A percentile compares a stretch with the other conserved stretches of the same genome.
Conservation (phyloP, 148 eudicot species). For the Camellia lanceoleosa region DNA sequence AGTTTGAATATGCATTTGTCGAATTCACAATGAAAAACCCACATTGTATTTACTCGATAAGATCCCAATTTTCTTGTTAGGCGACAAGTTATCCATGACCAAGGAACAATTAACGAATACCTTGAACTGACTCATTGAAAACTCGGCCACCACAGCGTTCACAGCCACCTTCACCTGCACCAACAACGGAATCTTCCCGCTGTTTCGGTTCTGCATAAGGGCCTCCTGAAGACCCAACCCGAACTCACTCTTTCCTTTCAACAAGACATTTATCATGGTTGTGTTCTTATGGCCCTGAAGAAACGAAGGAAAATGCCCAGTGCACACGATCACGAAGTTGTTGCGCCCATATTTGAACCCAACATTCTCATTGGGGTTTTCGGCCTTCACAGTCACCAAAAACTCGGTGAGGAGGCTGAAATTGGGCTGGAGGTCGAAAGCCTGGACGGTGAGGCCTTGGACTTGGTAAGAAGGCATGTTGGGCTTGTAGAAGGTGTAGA, state of each 20-base stretch:
- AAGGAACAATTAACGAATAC: slow-evolving; percentile 32
- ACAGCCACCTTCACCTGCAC: slow-evolving; percentile 36
- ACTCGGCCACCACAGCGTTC: slow-evolving; percentile 19
- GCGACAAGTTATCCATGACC: slow-evolving; percentile 29
- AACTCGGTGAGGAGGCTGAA: slow-evolving; percentile 26
- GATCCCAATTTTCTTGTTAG: slow-evolving; percentile 33
- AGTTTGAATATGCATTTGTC: neutral
- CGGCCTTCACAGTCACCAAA: slow-evolving; percentile 25
- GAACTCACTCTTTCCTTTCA: slow-evolving; percentile 32
- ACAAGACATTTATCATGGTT: slow-evolving; percentile 23
- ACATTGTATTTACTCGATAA: slow-evolving; percentile 19
- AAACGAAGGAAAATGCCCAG: slow-evolving; percentile 43
- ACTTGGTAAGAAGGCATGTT: slow-evolving; percentile 36
- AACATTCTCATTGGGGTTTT: slow-evolving; percentile 40
- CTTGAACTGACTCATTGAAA: slow-evolving; percentile 27
- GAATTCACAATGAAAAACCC: slow-evolving; percentile 9
- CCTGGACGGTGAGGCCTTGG: slow-evolving; percentile 24
- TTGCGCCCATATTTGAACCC: slow-evolving; percentile 29
- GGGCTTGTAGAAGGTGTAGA: slow-evolving; percentile 38
- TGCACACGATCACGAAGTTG: slow-evolving; percentile 33
- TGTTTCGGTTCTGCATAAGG: neutral
- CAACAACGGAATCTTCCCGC: slow-evolving; percentile 34
- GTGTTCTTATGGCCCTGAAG: slow-evolving; percentile 36
- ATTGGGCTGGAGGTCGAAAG: slow-evolving; percentile 29
- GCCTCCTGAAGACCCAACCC: slow-evolving; percentile 36